Percentiles rank a stretch among this genome's conserved stretches.
Evolutionary conservation across 257 asterid species (phyloP).

Genomic region (Penstemon eatonii): DNA sequence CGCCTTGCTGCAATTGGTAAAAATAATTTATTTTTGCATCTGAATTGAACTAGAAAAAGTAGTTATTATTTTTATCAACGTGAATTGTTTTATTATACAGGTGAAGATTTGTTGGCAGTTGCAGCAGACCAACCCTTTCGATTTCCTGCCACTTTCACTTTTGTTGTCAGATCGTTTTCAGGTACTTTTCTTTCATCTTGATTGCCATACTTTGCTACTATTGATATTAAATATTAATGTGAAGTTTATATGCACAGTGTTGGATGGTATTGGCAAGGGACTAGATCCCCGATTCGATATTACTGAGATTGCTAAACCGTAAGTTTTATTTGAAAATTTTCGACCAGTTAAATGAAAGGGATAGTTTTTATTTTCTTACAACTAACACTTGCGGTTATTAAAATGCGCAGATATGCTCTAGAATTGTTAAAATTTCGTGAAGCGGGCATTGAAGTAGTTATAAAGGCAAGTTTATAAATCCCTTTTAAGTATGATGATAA

Average conservation of each 20-base stretch:
- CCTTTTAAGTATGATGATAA: background rate
- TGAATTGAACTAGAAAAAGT: background rate
- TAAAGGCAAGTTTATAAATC: constrained; percentile 53
- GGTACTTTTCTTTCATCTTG: constrained; percentile 42
- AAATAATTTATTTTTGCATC: constrained; percentile 13
- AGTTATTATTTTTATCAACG: background rate
- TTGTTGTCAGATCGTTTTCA: constrained; percentile 96
- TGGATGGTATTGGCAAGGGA: constrained; percentile 99
- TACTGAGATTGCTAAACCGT: constrained; percentile 98
- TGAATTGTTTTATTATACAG: constrained; percentile 39
- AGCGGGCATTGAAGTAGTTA: constrained; percentile 83
- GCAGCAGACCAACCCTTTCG: constrained; percentile 98
- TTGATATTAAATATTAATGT: constrained; percentile 36
- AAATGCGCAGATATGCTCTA: constrained; percentile 73
- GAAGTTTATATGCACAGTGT: constrained; percentile 47
- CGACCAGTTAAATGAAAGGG: background rate
- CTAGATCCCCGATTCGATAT: constrained; percentile 98
- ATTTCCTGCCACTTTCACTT: constrained; percentile 98
- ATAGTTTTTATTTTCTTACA: background rate
- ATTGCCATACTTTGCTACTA: constrained; percentile 17
- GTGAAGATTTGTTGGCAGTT: constrained; percentile 90
- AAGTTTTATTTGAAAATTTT: constrained; percentile 31
- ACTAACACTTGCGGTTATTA: constrained; percentile 15
- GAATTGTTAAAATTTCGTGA: constrained; percentile 93
- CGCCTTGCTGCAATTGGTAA: constrained; percentile 95